A percentile compares a stretch with the other conserved stretches of the same genome.
Evolutionary conservation across 2,329 filamentous ascomycete species (phyloP).

Genomic region (Paecilomyces formosus): DNA sequence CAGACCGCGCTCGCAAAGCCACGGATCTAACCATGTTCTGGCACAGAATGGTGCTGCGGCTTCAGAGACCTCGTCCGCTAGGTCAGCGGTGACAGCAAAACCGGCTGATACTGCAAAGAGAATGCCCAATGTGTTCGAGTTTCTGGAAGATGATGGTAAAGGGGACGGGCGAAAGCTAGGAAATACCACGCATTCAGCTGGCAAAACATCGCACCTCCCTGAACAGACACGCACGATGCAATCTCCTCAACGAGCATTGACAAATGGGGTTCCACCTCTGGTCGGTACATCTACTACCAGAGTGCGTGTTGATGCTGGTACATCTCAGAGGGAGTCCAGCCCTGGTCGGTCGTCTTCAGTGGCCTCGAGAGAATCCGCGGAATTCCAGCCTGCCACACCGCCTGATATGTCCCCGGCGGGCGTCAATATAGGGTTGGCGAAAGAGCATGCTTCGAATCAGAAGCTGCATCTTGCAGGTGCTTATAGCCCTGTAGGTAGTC

Average conservation of each 20-base stretch:
- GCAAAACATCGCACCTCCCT: not conserved
- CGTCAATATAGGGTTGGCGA: slow-evolving; percentile 19
- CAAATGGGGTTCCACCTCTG: not conserved
- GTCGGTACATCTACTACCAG: slow-evolving; percentile 12
- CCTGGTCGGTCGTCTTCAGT: slow-evolving; percentile 25
- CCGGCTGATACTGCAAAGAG: not conserved
- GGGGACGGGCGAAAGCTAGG: not conserved
- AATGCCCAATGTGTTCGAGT: slow-evolving; percentile 33
- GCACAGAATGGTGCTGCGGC: not conserved
- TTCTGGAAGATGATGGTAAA: slow-evolving; percentile 20
- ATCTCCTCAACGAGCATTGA: not conserved
- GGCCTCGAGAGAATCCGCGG: slow-evolving; percentile 18
- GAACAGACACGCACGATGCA: slow-evolving; percentile 1
- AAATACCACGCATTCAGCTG: not conserved
- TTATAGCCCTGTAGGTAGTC: slow-evolving; percentile 8
- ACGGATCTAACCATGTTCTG: slow-evolving; percentile 1
- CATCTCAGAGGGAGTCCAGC: slow-evolving; percentile 23
- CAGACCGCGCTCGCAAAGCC: slow-evolving; percentile 4
- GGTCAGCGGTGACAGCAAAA: slow-evolving; percentile 3
- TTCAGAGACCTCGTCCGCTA: slow-evolving; percentile 3
- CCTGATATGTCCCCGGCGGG: slow-evolving; percentile 18
- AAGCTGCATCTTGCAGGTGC: slow-evolving; percentile 14
- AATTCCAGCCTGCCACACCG: slow-evolving; percentile 20
- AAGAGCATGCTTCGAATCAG: slow-evolving; percentile 13
- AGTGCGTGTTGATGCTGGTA: slow-evolving; percentile 26